These are phyloP conservation scores for Scedosporium minutisporum DNA, from an alignment of 2,329 filamentous ascomycete species.

Conservation along the genomic window DNA sequence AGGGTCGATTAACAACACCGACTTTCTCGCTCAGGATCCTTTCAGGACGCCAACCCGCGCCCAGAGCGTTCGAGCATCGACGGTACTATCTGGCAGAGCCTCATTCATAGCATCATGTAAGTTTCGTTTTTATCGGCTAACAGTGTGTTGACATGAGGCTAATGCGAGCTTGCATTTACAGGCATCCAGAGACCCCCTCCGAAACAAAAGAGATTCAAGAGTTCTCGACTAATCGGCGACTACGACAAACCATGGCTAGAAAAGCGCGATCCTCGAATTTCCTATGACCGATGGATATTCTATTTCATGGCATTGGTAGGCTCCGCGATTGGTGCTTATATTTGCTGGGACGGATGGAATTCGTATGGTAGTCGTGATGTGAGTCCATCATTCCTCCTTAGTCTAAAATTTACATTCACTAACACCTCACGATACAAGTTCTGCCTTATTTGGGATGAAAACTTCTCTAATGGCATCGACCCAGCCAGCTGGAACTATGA, in stretches of 20 bases:
- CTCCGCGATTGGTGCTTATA: neutral
- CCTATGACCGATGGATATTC: constrained; percentile 26
- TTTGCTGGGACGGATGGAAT: constrained; percentile 11
- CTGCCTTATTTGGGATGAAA: constrained; percentile 54
- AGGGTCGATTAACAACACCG: neutral
- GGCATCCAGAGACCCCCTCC: neutral
- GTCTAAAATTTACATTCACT: neutral
- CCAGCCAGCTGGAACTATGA: constrained; percentile 62
- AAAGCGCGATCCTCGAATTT: constrained; percentile 22
- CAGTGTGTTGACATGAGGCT: neutral
- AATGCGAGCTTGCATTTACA: neutral
- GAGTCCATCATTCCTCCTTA: neutral
- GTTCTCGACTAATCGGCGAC: constrained; percentile 17
- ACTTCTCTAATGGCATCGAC: constrained; percentile 50
- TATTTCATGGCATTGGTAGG: constrained; percentile 21
- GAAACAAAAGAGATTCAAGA: neutral
- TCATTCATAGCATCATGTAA: neutral
- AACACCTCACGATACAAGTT: constrained; percentile 46
- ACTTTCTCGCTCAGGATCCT: neutral
- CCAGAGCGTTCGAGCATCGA: neutral
- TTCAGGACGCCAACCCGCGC: neutral
- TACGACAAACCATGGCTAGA: constrained; percentile 30
- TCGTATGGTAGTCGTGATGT: neutral
- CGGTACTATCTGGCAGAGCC: neutral
- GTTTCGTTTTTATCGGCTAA: neutral